Base-by-base conservation (phyloP, 2,329 filamentous ascomycete genomes). In the Microcera coccophila region DNA sequence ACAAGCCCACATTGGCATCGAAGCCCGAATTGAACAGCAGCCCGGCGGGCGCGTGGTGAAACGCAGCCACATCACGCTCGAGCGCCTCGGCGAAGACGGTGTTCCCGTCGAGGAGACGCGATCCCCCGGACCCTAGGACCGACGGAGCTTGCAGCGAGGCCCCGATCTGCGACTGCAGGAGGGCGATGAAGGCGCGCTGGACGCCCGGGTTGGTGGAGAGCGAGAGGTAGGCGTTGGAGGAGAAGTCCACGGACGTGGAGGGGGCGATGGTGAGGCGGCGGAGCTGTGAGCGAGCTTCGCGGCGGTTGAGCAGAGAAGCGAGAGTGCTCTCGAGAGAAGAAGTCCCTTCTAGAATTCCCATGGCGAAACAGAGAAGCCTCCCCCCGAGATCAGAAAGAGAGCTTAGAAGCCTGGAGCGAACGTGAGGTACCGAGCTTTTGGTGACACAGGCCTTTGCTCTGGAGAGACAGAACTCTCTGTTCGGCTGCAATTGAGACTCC, bases 161-260 rank as follows among this genome's bases (percentile, higher is more conserved):
- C 22, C 40, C 42, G 33, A 41, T 38, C 14, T 53, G 41, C 3
- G 46, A 47, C 17, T 62, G 53, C 10, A 74, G 49, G 0, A 62
- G 53, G 3, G 49, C 43, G 15, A 91, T 72, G 59, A 82, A 90
- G 7, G 79, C 82, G 58, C 81, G 75, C 64, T 85, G 83, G 7
- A 79, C 41, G 12, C 59, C 61, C 0, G 64, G 58, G 24, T 68
- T 61, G 3, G 59, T 61, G 1, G 87, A 82, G 5, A 90, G 83
- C 37, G 90, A 89, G 45, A 95, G 87, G 60, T 93, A 85, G 42
- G 79, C 79, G 62, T 90, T 84, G 58, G 87, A 90, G 17, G 84
- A 83, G 58, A 94, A 86, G 66, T 94, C 88, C 37, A 82, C 78
- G 17, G 79, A 84, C 16, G 75, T 80, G 1, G 84, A 75, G 0